Evolutionary conservation across 352 stramenopile genomes (phyloP), one percentile per base, ranked within the genome.

Genomic region (Aphanomyces astaci): DNA sequence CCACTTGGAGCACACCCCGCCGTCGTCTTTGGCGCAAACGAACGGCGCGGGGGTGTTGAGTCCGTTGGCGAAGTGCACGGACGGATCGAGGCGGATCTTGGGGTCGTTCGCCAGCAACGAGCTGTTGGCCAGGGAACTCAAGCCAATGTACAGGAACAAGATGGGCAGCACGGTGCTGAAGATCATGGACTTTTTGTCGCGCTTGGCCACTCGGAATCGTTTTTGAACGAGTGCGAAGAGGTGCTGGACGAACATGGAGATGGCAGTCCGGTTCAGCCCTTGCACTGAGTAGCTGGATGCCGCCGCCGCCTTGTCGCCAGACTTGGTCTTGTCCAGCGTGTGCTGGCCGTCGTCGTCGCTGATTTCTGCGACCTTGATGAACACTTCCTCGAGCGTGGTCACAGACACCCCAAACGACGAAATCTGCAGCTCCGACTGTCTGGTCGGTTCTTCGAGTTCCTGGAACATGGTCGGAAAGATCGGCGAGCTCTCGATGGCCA

Each of bases 341-440:
- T 55, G 60, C 25, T 66, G 60, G 3, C 60, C 36, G 22, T 66
- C 30, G 17, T 51, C n/a, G 22, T 71, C 48, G 33, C 59, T 45
- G 59, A 43, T 62, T 56, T 87, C 76, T 10, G 88, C 86, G n/a
- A 96, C 87, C 39, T 92, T 94, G 4, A 97, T 69, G 52, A 97
- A 97, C 19, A 96, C 86, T 70, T 96, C 87, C 70, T 97, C 88
- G 0, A 96, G 76, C 22, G 89, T 95, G 4, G 88, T 96, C 24
- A 90, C 78, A 0, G 81, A 90, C 19, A 95, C 90, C 3, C 73
- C 82, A 40, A 87, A 93, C 28, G 80, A 89, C 4, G 72, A 19
- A 33, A 93, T 72, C 0, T 75, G 65, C 2, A 91, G 64, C 0
- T 73, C 69, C 5, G n/a, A 19, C 2, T 59, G 51, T 1, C 0